phyloP scores from a whole-genome alignment of 2,329 filamentous ascomycete species.

The Pseudofabraea citricarpa region DNA sequence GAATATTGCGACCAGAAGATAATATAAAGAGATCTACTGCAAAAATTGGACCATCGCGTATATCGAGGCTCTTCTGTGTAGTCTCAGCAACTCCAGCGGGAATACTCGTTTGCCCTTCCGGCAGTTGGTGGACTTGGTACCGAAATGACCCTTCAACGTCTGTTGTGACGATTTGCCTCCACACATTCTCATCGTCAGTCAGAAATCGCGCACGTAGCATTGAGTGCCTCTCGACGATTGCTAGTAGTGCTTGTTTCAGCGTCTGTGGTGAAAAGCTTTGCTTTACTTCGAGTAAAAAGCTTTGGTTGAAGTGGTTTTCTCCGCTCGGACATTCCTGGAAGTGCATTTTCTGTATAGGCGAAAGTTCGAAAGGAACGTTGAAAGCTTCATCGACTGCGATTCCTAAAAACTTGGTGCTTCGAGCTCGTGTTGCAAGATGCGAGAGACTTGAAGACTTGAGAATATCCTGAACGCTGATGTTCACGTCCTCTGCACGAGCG shows the following conservation, averaged over 20 bases:
- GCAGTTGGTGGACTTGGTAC: not conserved
- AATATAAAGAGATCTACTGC: conserved; percentile 18
- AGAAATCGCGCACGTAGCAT: conserved; percentile 36
- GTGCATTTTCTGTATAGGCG: not conserved
- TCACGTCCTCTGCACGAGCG: not conserved
- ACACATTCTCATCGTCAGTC: conserved; percentile 21
- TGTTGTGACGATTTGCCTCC: conserved; percentile 29
- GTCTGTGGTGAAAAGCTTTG: not conserved
- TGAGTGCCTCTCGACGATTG: conserved; percentile 30
- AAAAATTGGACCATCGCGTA: conserved; percentile 13
- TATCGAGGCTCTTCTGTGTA: conserved; percentile 28
- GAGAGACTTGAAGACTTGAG: not conserved
- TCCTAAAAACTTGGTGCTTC: not conserved
- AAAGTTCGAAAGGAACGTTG: not conserved
- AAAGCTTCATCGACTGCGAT: not conserved
- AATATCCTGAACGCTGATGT: not conserved
- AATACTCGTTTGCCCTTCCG: not conserved
- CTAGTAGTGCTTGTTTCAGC: not conserved
- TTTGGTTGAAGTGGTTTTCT: not conserved
- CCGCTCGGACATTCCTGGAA: not conserved
- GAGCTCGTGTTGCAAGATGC: not conserved
- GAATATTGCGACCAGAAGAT: too few relatives aligned
- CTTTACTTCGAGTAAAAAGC: not conserved
- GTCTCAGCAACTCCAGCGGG: conserved; percentile 11
- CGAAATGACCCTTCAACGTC: conserved; percentile 17